Base-by-base conservation (phyloP, 495 filamentous ascomycete species). In the Parachaetomium inaequale region DNA sequence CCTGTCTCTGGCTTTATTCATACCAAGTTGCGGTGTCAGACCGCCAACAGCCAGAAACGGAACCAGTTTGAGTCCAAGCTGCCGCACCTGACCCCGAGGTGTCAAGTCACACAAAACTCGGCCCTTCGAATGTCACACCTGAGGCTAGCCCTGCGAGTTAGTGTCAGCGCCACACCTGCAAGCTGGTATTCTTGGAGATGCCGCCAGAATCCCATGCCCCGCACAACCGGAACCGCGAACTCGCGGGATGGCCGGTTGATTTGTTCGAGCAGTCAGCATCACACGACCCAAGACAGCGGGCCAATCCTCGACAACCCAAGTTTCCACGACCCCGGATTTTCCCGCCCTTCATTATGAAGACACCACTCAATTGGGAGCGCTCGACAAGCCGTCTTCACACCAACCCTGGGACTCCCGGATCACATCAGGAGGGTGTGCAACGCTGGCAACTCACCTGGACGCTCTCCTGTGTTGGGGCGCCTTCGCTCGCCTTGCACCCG, bases 1-100 rank as follows among this genome's bases (percentile, higher is more conserved):
- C 25, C 42, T 11, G 25, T 46, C 26, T 57, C 28, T 34, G 3
- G 32, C 7, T 17, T 26, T 47, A 12, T 43, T 25, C n/a, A n/a
- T 31, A 3, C 29, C 21, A 38, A 51, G 43, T 52, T 63, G 47
- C 55, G 19, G 55, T 58, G 40, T 55, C 55, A 54, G 49, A 59
- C 49, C 31, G 61, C 38, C 55, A 54, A 42, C 34, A 45, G 21
- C 17, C 31, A 38, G 32, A 50, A 31, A 28, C 42, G 47, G 51
- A 47, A 31, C 17, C 42, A 57, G 34, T 40, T 23, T 40, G 36
- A 7, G 26, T 54, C 17, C 52, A 7, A 26, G 53, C 7, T 45
- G 14, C 26, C 32, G 50, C 49, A 51, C 51, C 42, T 59, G 62
- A 59, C 38, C 51, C 10, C 7, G 43, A 36, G 15, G n/a, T 54